Conservation (phyloP, 1,139 yeast species). For the Saccharomyces hybrid region DNA sequence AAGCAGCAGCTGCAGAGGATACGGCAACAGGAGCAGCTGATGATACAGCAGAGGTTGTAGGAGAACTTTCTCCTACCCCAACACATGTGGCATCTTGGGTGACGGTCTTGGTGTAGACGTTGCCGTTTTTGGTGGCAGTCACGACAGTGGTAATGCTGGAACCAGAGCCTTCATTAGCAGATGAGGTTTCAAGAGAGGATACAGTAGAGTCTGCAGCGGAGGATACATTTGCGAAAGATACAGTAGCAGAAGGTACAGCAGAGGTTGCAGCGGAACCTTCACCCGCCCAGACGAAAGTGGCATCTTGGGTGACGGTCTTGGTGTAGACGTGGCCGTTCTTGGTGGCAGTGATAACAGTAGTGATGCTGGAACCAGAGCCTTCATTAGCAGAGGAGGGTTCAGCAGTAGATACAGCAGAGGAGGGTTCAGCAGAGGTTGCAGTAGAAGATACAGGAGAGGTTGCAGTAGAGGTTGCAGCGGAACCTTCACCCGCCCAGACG, state of each 20-base stretch:
- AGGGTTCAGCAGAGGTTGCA: too few species aligned
- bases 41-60: neutral
- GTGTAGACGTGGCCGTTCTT: conserved; percentile 8
- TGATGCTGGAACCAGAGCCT: conserved; percentile 1
- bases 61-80: too few species aligned
- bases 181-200: neutral
- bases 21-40: neutral
- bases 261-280: conserved; percentile 2
- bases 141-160: conserved; percentile 3
- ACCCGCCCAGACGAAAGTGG: conserved; percentile 3
- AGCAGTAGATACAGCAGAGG: neutral
- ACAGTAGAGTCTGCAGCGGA: too few species aligned
- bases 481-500: neutral
- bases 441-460: too few species aligned
- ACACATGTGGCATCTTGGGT: too few species aligned
- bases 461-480: neutral
- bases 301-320: conserved; percentile 7
- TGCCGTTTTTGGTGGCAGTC: conserved; percentile 24
- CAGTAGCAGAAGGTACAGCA: neutral
- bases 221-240: too few species aligned
- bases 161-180: neutral
- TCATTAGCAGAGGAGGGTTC: neutral
- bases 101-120: too few species aligned
- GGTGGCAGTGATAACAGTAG: conserved; percentile 5
- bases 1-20: conserved; percentile 19